These are phyloP conservation scores for Penicillium italicum DNA, from an alignment of 2,329 filamentous ascomycete species.

Conservation along the genomic window DNA sequence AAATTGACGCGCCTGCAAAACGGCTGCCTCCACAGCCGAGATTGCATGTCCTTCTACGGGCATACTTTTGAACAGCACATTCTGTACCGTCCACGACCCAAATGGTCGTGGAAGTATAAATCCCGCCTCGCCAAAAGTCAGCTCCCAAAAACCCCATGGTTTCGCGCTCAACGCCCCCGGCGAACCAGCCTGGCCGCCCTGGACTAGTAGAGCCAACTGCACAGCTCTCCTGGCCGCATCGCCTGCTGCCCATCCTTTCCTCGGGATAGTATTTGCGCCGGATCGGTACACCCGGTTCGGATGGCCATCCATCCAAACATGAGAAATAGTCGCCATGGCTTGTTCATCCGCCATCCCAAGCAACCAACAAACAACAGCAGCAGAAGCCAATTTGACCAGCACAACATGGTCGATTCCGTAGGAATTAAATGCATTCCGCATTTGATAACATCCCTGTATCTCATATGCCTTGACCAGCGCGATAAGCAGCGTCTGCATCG, in stretches of 20 bases:
- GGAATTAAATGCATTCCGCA: constrained; percentile 39
- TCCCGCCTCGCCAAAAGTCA: constrained; percentile 18
- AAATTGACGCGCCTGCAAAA: constrained; percentile 19
- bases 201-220: constrained; percentile 34
- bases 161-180: constrained; percentile 29
- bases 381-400: constrained; percentile 43
- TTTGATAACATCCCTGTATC: constrained; percentile 41
- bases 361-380: constrained; percentile 39
- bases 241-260: constrained; percentile 45
- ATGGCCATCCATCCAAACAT: constrained; percentile 41
- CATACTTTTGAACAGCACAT: constrained; percentile 28
- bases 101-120: constrained; percentile 20
- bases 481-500: constrained; percentile 31
- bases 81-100: constrained; percentile 22
- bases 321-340: constrained; percentile 36
- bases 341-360: constrained; percentile 36
- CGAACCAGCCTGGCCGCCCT: constrained; percentile 29
- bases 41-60: constrained; percentile 36
- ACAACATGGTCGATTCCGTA: constrained; percentile 44
- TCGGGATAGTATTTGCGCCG: constrained; percentile 34
- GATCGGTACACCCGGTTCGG: constrained; percentile 36
- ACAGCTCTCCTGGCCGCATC: constrained; percentile 43
- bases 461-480: constrained; percentile 44
- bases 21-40: constrained; percentile 33
- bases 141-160: constrained; percentile 38